Evolutionary conservation across 169 alveolate species (phyloP).

Genomic region (Plasmodium ovale): DNA sequence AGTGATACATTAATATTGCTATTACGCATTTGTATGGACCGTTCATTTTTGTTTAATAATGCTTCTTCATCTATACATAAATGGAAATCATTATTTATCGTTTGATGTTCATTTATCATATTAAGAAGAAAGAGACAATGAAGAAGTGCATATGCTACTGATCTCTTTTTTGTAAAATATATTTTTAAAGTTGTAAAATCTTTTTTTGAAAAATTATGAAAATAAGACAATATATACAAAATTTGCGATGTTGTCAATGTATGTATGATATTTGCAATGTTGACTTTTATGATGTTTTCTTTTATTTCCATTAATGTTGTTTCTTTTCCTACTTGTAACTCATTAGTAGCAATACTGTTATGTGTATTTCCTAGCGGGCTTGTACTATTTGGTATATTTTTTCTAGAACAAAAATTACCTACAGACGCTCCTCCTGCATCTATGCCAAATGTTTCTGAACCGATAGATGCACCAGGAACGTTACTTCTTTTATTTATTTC

Average conservation of each 20-base stretch:
- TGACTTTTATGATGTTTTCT: conserved; percentile 20
- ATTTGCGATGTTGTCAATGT: conserved; percentile 78
- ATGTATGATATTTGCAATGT: conserved; percentile 33
- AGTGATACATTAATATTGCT: conserved; percentile 33
- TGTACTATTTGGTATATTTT: background rate
- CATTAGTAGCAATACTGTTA: background rate
- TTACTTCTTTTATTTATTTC: conserved; percentile 12
- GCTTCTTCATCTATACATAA: conserved; percentile 18
- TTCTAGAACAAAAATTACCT: background rate
- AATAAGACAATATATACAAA: conserved; percentile 75
- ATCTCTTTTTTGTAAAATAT: conserved; percentile 66
- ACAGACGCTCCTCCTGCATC: background rate
- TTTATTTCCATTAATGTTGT: background rate
- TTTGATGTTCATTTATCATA: conserved; percentile 67
- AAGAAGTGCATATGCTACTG: conserved; percentile 77
- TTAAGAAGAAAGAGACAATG: conserved; percentile 78
- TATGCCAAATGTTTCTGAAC: background rate
- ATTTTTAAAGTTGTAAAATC: conserved; percentile 61
- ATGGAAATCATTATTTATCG: background rate
- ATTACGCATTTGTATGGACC: conserved; percentile 17
- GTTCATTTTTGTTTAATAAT: conserved; percentile 22
- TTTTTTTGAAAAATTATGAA: conserved; percentile 74
- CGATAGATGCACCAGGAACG: background rate
- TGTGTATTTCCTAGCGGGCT: conserved; percentile 5
- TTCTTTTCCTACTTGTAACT: conserved; percentile 14